These are phyloP conservation scores for Tetratostichococcus sp. DNA, from an alignment of 139 green algal genomes.

Conservation along the genomic window DNA sequence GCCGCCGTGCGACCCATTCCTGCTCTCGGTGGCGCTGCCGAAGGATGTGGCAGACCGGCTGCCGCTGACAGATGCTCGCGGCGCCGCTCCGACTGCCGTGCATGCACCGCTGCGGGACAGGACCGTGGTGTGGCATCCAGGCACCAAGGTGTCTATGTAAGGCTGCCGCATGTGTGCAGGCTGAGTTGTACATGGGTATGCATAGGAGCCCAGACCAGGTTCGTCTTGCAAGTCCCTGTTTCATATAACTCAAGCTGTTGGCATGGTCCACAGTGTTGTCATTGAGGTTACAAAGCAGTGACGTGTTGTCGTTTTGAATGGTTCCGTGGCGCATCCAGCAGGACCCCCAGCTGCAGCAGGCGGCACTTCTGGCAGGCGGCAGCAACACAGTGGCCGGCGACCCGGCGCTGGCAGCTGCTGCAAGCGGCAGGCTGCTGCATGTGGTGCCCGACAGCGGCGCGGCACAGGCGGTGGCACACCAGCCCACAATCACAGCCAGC, in stretches of 20 bases:
- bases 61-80: not conserved
- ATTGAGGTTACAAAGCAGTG: no score
- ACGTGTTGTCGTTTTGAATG: no score
- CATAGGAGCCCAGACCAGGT: no score
- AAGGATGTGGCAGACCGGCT: not conserved
- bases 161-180: not conserved
- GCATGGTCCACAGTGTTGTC: no score
- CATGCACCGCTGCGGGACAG: not conserved
- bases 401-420: not conserved
- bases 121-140: not conserved
- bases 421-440: not conserved
- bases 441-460: not conserved
- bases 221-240: no score
- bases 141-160: not conserved
- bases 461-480: not conserved
- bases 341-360: not conserved
- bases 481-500: not conserved
- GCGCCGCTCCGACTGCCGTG: no score
- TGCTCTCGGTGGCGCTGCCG: not conserved
- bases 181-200: not conserved
- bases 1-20: no score
- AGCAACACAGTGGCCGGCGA: not conserved
- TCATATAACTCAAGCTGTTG: no score
- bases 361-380: not conserved
- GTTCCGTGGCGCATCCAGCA: no score